Conservation (phyloP, 192 early-diverging fungal species). For the Backusella tuberculispora region DNA sequence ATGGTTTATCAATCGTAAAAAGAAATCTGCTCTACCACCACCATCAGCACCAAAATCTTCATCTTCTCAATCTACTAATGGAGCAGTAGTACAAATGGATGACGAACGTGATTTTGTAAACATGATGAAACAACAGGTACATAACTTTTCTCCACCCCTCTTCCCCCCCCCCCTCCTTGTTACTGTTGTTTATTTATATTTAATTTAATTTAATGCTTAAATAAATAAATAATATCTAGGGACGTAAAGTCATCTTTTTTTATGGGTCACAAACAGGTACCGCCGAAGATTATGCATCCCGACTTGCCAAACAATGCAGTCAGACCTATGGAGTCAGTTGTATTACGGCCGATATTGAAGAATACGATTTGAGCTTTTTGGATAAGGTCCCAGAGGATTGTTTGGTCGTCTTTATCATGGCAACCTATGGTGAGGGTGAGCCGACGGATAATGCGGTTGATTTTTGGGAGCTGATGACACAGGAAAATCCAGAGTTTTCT, state of each 20-base stretch:
- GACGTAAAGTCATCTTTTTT: conserved; percentile 80
- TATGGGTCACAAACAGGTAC: conserved; percentile 99
- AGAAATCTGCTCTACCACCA: conserved; percentile 20
- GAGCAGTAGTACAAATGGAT: conserved; percentile 39
- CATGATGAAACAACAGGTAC: conserved; percentile 58
- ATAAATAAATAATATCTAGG: conserved; percentile 38
- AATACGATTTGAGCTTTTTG: conserved; percentile 87
- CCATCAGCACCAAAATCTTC: conserved; percentile 30
- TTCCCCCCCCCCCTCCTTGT: background rate
- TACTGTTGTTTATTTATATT: too few species aligned
- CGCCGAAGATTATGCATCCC: conserved; percentile 95
- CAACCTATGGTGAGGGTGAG: conserved; percentile 97
- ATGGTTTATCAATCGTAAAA: conserved; percentile 33
- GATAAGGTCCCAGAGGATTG: conserved; percentile 64
- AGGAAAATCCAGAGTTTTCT: conserved; percentile 65
- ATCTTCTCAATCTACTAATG: conserved; percentile 34
- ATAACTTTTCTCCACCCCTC: too few species aligned
- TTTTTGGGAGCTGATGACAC: conserved; percentile 86
- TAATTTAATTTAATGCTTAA: background rate
- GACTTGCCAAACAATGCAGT: conserved; percentile 82
- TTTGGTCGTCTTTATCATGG: conserved; percentile 88
- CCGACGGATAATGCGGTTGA: conserved; percentile 96
- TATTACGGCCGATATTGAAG: conserved; percentile 84
- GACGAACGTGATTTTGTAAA: conserved; percentile 54
- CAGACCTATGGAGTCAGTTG: conserved; percentile 70